Conservation (phyloP, 441 rosid genomes). For the Populus hybrid region DNA sequence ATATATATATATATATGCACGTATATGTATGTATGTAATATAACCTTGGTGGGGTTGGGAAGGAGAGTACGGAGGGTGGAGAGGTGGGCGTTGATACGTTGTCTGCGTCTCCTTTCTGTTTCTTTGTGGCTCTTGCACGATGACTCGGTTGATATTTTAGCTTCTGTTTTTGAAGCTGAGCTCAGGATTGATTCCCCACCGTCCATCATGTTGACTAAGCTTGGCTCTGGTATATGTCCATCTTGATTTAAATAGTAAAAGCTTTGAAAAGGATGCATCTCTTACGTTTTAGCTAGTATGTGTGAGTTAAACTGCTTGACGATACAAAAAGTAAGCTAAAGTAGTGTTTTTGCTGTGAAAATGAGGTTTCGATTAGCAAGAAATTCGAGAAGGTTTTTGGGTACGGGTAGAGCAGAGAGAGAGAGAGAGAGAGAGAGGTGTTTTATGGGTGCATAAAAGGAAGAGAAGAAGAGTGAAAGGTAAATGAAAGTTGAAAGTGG, state of each 20-base stretch:
- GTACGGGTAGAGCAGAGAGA: background rate
- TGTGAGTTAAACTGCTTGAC: background rate
- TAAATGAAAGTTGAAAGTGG: background rate
- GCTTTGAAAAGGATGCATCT: slow-evolving; percentile 30
- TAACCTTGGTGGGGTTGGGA: slow-evolving; percentile 44
- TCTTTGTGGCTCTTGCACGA: slow-evolving; percentile 51
- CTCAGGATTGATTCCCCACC: slow-evolving; percentile 20
- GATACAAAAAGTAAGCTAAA: background rate
- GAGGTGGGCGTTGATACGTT: slow-evolving; percentile 57
- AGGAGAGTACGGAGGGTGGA: slow-evolving; percentile 58
- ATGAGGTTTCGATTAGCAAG: background rate
- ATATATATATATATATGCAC: no score
- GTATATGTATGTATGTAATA: background rate
- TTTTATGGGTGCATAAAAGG: background rate
- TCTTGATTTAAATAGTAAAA: background rate
- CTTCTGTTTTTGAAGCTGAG: slow-evolving; percentile 14
- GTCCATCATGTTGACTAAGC: slow-evolving; percentile 21
- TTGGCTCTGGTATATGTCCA: slow-evolving; percentile 13
- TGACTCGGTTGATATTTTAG: slow-evolving; percentile 27
- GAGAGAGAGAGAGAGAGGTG: background rate
- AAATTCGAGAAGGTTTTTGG: background rate
- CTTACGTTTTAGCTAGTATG: background rate
- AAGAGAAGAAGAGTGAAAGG: background rate
- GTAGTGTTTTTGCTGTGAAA: background rate
- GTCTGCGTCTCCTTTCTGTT: slow-evolving; percentile 60